Base-by-base conservation (phyloP, 305 asterid genomes). In the Plantago lanceolata region DNA sequence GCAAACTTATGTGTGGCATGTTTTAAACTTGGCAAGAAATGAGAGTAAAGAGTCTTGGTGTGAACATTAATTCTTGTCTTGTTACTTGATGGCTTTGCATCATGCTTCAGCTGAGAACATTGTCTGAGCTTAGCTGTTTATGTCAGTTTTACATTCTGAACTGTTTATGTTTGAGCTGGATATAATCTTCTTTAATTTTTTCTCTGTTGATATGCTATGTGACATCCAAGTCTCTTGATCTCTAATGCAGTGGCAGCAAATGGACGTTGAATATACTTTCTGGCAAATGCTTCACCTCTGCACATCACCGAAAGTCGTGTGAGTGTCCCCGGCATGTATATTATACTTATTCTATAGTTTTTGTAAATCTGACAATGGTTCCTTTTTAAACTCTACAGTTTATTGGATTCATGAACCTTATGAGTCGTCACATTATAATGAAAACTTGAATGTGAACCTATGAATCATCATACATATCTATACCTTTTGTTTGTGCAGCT, bases 281-380 rank as follows among this genome's bases (percentile, higher is more conserved):
- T 93, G 98, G 97, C 98, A 89, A 82, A 93, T 93, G 98, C 94
- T 93, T 70, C 81, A 93, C 76, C 83, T 93, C 59, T 93, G 98
- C 84, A 87, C 95, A 49, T 84, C 96, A 5, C 97, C 98, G 1
- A 93, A 93, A 93, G 96, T 93, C 52, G 98, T 93, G 98, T 93
- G 78, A 76, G 98, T 87, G 74, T 74, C 74, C 63, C 17, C 40
- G 63, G 57, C 68, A 55, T 72, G 63, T 63, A 68, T 63, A 35
- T 50, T 68, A 64, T 64, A 31, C 57, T 33, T 59, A 58, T 73
- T 67, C 45, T 50, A 35, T 57, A 16, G 20, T 55, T 49, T 52
- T 61, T 37, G 53, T 52, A 53, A 54, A 8, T 33, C 20, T 66
- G 50, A 19, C 35, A 64, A 24, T 62, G 61, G 57, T 57, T 65